A percentile compares a stretch with the other conserved stretches of the same genome.
These are phyloP conservation scores for Triticum timopheevii DNA, from an alignment of 176 grass and related monocot species.

Conservation along the genomic window DNA sequence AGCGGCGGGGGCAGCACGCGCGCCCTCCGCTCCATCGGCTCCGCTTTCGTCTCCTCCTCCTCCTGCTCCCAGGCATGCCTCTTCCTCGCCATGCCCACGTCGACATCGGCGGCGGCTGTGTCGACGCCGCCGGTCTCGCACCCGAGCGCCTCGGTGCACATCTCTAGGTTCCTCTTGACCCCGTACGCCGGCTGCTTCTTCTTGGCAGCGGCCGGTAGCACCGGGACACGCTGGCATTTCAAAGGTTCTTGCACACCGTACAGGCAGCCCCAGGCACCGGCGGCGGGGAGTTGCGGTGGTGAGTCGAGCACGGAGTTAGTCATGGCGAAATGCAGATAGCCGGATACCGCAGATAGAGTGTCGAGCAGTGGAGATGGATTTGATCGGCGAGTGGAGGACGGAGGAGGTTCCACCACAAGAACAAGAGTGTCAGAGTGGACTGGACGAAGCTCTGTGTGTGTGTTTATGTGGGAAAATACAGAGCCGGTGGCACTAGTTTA, in stretches of 20 bases:
- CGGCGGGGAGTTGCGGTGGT: constrained; percentile 5
- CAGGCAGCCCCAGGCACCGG: constrained; percentile 22
- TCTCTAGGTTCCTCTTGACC: constrained; percentile 47
- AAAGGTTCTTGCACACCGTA: neutral
- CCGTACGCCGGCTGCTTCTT: constrained; percentile 42
- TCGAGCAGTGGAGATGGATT: constrained; percentile 1
- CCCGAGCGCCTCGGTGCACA: constrained; percentile 78
- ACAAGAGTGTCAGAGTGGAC: too few relatives aligned
- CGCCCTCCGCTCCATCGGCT: neutral
- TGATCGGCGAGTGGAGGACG: neutral
- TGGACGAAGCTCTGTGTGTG: neutral
- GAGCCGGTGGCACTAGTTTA: constrained; percentile 10
- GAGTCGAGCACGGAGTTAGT: constrained; percentile 26
- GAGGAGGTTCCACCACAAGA: constrained; percentile 26
- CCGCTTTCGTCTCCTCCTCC: neutral
- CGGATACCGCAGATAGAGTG: neutral
- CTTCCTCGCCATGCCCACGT: constrained; percentile 8
- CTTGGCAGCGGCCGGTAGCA: neutral
- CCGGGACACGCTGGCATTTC: neutral
- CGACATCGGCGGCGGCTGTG: constrained; percentile 5
- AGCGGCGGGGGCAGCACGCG: constrained; percentile 55
- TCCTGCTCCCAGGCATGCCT: neutral
- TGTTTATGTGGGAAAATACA: constrained; percentile 6
- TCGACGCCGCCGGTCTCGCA: constrained; percentile 76
- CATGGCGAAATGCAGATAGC: constrained; percentile 28